Evolutionary conservation across 169 alveolate genomes (phyloP).

Genomic region (Eimeria brunetti): DNA sequence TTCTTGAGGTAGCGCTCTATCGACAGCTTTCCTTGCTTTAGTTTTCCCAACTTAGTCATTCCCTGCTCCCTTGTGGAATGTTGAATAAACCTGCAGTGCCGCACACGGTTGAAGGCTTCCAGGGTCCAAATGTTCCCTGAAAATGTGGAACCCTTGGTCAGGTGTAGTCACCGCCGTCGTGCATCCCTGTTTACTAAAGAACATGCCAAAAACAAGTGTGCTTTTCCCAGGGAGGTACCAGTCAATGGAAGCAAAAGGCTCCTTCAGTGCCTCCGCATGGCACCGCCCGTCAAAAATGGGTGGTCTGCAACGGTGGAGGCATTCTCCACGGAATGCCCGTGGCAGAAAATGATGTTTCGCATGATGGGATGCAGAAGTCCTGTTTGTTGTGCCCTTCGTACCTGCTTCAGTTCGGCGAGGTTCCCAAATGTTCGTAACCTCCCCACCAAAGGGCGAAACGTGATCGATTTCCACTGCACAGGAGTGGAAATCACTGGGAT

Average conservation of each 20-base stretch:
- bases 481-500: no score
- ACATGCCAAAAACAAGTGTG: neutral
- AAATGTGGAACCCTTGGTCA: neutral
- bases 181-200: neutral
- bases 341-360: no score
- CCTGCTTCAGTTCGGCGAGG: no score
- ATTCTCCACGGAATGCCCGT: no score
- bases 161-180: neutral
- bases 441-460: no score
- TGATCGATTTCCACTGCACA: no score
- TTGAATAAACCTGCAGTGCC: neutral
- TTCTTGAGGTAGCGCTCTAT: neutral
- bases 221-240: neutral
- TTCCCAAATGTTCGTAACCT: no score
- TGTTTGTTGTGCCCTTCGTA: no score
- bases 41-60: neutral
- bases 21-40: neutral
- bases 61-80: neutral
- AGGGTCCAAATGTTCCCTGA: neutral
- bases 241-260: neutral
- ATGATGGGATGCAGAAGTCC: no score
- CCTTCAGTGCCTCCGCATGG: neutral
- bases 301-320: no score
- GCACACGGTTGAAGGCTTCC: neutral
- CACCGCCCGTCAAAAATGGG: no score